phyloP scores from a whole-genome alignment of 2,329 filamentous ascomycete species.

The Decorospora gaudefroyi region DNA sequence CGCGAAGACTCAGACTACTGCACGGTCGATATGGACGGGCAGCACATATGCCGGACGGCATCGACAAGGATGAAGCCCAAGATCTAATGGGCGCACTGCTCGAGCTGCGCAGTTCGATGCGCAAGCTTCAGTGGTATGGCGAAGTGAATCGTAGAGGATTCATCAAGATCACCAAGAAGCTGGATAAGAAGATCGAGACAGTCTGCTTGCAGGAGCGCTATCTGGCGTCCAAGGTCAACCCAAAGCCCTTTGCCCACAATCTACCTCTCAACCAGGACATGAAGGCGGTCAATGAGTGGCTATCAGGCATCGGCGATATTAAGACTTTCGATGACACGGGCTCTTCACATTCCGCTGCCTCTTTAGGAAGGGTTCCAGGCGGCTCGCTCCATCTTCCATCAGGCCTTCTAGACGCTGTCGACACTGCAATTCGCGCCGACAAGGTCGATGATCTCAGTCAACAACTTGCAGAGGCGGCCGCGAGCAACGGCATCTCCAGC shows the following conservation, averaged over 20 bases:
- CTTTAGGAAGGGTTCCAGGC: slow-evolving; percentile 75
- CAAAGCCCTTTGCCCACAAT: slow-evolving; percentile 83
- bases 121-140: slow-evolving; percentile 96
- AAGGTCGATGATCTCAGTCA: slow-evolving; percentile 61
- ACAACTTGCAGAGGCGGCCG: slow-evolving; percentile 62
- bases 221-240: slow-evolving; percentile 86
- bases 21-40: slow-evolving; percentile 84
- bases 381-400: slow-evolving; percentile 74
- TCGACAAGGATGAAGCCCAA: slow-evolving; percentile 87
- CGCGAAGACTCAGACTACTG: slow-evolving; percentile 80
- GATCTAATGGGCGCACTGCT: slow-evolving; percentile 89
- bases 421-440: slow-evolving; percentile 72
- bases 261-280: slow-evolving; percentile 61
- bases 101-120: slow-evolving; percentile 81
- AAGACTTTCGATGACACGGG: slow-evolving; percentile 75
- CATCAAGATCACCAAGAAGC: slow-evolving; percentile 97
- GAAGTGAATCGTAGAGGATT: slow-evolving; percentile 96
- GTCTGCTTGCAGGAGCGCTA: slow-evolving; percentile 82
- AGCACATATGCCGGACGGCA: slow-evolving; percentile 68
- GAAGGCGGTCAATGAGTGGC: slow-evolving; percentile 84
- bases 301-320: slow-evolving; percentile 77
- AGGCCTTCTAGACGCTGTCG: slow-evolving; percentile 69
- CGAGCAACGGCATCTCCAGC: slow-evolving; percentile 55
- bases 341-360: slow-evolving; percentile 70
- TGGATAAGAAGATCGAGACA: slow-evolving; percentile 88